Evolutionary conservation across 2,329 filamentous ascomycete genomes (phyloP), one percentile per base, ranked within the genome.

Genomic region (Neophaeococcomyces mojaviensis): DNA sequence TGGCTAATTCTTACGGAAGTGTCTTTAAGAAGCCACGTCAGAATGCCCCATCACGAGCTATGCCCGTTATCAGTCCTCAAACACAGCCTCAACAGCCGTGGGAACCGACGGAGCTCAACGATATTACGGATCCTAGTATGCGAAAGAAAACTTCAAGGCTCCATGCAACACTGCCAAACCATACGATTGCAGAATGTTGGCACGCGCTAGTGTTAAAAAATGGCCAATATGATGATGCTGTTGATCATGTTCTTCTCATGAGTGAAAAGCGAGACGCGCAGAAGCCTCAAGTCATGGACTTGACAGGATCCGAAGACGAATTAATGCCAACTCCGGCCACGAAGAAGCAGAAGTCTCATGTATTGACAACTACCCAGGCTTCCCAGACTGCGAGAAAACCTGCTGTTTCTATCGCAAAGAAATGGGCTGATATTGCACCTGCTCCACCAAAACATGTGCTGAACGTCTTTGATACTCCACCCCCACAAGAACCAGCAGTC

Each of bases 371-470:
- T 16, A 34, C 35, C 5, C 42, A 26, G 12, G 54, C 54, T 6
- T 39, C 46, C 30, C 57, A 77, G 52, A 67, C 71, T 40, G 68
- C 81, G 26, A 76, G 77, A 52, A 69, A 68, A 9, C 74, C 74
- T 4, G 68, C 68, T 12, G 72, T 71, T 48, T 72, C 67, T 4
- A 78, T 86, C 47, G 71, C 76, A 49, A 72, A 81, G 49, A 79
- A 77, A 57, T 82, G 74, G 68, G 67, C 59, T 57, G 46, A 56
- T 49, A 50, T 31, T 43, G 30, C 38, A 20, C 36, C 47, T 9
- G 31, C 46, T n/a, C 44, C 39, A 4, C 13, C 15, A 4, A 52
- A 48, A 41, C 30, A 48, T 28, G 10, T 28, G 13, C 49, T 56
- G 15, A 49, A 50, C 38, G 51, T 55, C 10, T 56, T 55, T 36